Base-by-base conservation (phyloP, 2,329 filamentous ascomycete species). In the Phoma sp. region DNA sequence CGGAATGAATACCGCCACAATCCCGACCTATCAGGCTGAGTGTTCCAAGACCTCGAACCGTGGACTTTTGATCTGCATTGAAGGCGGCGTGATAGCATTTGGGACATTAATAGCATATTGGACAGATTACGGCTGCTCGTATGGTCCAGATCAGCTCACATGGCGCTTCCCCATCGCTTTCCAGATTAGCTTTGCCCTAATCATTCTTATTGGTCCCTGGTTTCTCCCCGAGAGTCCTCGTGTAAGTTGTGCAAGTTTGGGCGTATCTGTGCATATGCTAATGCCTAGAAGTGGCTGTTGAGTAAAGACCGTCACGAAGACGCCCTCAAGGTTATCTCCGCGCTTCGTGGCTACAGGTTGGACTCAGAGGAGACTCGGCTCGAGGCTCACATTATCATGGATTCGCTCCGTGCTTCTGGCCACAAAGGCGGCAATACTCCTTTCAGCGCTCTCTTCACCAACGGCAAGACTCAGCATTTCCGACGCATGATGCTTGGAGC, bases 331-430 rank as follows among this genome's bases (percentile, higher is more conserved):
- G 80, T 83, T 11, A 78, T 84, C 29, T 79, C 81, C 10, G 80
- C 80, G 5, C 77, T 84, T 4, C 74, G 73, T 41, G 79, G 79
- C 9, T 68, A 70, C 23, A 63, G 82, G 41, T 58, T 82, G 4
- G 79, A 86, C 41, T 80, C 83, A 58, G 75, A 79, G 7, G 82
- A 87, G 65, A 86, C 86, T 2, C 78, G 81, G 40, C 66, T 81
- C 8, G 84, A 89, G 72, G 81, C 83, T 63, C 83, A 87, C 47
- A 85, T 89, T 0, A 86, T 89, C n/a, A 75, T 85, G n/a, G 88
- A 92, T 64, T 72, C 72, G 50, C 77, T 79, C 52, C 70, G 70
- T 10, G 74, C 73, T 4, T 74, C 75, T 14, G 75, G 76, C 27
- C 74, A 75, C 65, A 67, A 72, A 32, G 73, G 74, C 9, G 74